These are phyloP conservation scores for Paecilomyces formosus DNA, from an alignment of 2,329 filamentous ascomycete genomes.

Conservation along the genomic window DNA sequence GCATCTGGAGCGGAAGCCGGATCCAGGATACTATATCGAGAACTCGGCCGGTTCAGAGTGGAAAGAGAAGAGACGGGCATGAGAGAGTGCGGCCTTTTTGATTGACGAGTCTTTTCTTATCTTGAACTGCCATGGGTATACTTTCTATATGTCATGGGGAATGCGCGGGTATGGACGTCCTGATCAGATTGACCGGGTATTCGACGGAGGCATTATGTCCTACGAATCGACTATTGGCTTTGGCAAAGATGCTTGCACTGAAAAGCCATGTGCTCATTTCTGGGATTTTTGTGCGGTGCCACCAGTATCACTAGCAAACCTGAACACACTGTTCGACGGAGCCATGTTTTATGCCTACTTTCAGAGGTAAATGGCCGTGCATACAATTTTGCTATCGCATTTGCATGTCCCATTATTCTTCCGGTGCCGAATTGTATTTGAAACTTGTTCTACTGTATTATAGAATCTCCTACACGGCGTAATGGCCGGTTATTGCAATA, in stretches of 20 bases:
- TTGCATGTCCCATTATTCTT: not conserved
- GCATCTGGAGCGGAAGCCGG: constrained; percentile 63
- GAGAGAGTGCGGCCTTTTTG: not conserved
- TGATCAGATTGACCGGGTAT: not conserved
- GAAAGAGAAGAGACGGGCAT: constrained; percentile 9
- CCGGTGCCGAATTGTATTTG: not conserved
- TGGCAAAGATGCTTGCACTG: not conserved
- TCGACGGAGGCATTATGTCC: not conserved
- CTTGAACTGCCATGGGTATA: too few species aligned
- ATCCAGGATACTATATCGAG: constrained; percentile 75
- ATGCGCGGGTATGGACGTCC: not conserved
- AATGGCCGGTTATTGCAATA: not conserved
- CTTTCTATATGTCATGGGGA: not conserved
- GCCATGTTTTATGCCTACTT: not conserved
- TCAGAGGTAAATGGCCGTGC: not conserved
- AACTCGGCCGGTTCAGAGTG: constrained; percentile 7
- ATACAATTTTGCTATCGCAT: not conserved
- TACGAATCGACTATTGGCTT: not conserved
- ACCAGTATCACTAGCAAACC: not conserved
- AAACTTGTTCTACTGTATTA: not conserved
- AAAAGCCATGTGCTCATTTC: not conserved
- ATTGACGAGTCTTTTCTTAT: not conserved
- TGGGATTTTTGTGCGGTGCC: not conserved
- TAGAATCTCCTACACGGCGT: not conserved
- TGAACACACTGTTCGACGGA: not conserved